Evolutionary conservation across 345 rosid genomes (phyloP), one percentile per base, ranked within the genome.

Genomic region (Sonneratia caseolaris): DNA sequence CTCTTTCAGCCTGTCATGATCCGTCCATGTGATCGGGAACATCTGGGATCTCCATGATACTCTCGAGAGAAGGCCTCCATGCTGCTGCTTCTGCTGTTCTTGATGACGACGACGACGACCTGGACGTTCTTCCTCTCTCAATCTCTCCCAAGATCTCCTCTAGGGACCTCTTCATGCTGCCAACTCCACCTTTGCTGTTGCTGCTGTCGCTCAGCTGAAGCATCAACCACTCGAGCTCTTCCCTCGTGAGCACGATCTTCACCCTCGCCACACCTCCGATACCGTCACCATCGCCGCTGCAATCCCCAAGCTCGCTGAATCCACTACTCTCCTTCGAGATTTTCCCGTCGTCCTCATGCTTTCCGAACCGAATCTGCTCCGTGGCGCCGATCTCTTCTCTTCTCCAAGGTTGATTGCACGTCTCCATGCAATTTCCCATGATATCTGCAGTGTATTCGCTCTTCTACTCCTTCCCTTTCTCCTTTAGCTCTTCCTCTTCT

Each of bases 41-140:
- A 72, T 86, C 86, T 71, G 88, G 85, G 68, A 76, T 72, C 53
- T 88, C 93, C 69, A 22, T 73, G 73, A 93, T 89, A 24, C 86
- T 86, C 24, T 84, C 92, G 72, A 93, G 77, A 38, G 90, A 86
- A 4, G 98, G 96, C 68, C 74, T 87, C 98, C 96, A 90, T 49
- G 15, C 59, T 5, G 42, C 67, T 40, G 45, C 22, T 49, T 5
- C 45, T 5, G 45, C 45, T 42, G 45, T 59, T 61, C n/a, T 40
- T 12, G 32, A 14, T 27, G 65, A 24, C 12, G 64, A 59, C 8
- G 64, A 59, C 37, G 66, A 61, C 4, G 47, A 38, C 12, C 2
- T 42, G 45, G 27, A 42, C 12, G 51, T 4, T 45, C 76, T 73
- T 35, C 7, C 83, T 70, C 78, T 85, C 72, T 82, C 85, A 65